phyloP scores from a whole-genome alignment of 352 stramenopile genomes.

The Thalassiosira ordinaria region DNA sequence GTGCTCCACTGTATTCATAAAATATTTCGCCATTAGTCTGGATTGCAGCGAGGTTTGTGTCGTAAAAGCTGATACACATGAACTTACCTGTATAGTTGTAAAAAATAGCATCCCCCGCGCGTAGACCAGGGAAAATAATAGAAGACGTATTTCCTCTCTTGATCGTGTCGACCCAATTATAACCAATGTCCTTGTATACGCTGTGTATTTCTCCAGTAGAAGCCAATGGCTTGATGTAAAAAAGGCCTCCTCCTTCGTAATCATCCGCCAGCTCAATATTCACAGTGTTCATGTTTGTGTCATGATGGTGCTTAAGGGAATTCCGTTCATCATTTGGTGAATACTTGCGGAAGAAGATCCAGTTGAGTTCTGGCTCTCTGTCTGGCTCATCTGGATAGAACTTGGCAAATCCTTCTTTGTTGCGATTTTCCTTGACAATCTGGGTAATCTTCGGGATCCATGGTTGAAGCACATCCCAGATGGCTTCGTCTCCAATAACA shows the following conservation, averaged over 20 bases:
- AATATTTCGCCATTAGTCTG: not conserved
- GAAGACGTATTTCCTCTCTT: conserved; percentile 26
- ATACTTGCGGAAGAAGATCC: conserved; percentile 46
- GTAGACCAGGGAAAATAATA: conserved; percentile 26
- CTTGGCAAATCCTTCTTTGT: not conserved
- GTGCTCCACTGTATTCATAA: conserved; percentile 23
- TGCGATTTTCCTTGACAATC: conserved; percentile 11
- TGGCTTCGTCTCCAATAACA: conserved; percentile 1
- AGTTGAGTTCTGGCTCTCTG: conserved; percentile 17
- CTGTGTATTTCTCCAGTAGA: not conserved
- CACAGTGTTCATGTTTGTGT: conserved; percentile 34
- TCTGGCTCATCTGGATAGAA: conserved; percentile 1
- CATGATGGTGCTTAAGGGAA: conserved; percentile 18
- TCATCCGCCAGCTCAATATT: conserved; percentile 35
- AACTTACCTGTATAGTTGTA: conserved; percentile 31
- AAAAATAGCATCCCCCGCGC: conserved; percentile 21
- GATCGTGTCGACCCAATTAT: conserved; percentile 10
- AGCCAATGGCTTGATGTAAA: conserved; percentile 32
- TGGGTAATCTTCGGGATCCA: conserved; percentile 12
- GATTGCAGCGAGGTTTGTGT: no score
- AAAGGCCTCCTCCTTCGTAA: conserved; percentile 33
- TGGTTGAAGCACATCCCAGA: conserved; percentile 19
- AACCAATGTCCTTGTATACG: not conserved
- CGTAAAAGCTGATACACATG: no score
- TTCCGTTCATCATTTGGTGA: conserved; percentile 12